phyloP scores from a whole-genome alignment of 768 basidiomycete species.

The Pleurotus tuber-regium region DNA sequence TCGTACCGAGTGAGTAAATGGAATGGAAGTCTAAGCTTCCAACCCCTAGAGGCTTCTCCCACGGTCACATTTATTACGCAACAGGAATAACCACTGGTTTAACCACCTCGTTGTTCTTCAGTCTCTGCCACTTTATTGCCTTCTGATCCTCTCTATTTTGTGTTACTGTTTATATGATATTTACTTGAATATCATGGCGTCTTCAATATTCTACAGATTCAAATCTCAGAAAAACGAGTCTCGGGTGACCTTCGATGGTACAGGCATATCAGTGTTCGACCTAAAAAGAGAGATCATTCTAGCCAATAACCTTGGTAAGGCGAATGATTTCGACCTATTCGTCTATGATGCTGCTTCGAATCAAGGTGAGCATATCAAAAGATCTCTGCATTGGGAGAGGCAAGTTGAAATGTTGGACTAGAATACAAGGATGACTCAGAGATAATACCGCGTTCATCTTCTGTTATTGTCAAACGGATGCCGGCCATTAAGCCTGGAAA shows the following conservation, averaged over 20 bases:
- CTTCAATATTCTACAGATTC: slow-evolving; percentile 98
- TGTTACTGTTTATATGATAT: slow-evolving; percentile 37
- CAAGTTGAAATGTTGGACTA: slow-evolving; percentile 26
- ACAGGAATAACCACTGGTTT: too few species aligned
- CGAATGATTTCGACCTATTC: slow-evolving; percentile 93
- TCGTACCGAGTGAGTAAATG: too few species aligned
- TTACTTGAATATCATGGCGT: slow-evolving; percentile 60
- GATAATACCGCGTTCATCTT: slow-evolving; percentile 92
- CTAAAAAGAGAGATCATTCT: slow-evolving; percentile 98
- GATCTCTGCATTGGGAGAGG: not conserved
- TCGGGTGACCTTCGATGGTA: slow-evolving; percentile 95
- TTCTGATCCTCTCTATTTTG: slow-evolving; percentile 16
- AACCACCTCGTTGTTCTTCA: too few species aligned
- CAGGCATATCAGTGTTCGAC: slow-evolving; percentile 98
- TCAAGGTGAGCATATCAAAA: slow-evolving; percentile 64
- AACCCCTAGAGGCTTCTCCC: too few species aligned
- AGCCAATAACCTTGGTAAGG: slow-evolving; percentile 94
- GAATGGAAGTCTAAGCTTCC: too few species aligned
- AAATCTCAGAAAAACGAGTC: slow-evolving; percentile 94
- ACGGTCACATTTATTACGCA: not conserved
- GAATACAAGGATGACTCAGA: slow-evolving; percentile 91
- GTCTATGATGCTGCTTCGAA: slow-evolving; percentile 82
- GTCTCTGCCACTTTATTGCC: slow-evolving; percentile 18
- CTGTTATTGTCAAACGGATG: slow-evolving; percentile 88
- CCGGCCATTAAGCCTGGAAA: slow-evolving; percentile 80